Base-by-base conservation (phyloP, 2,329 filamentous ascomycete genomes). In the Penicillium polonicum region DNA sequence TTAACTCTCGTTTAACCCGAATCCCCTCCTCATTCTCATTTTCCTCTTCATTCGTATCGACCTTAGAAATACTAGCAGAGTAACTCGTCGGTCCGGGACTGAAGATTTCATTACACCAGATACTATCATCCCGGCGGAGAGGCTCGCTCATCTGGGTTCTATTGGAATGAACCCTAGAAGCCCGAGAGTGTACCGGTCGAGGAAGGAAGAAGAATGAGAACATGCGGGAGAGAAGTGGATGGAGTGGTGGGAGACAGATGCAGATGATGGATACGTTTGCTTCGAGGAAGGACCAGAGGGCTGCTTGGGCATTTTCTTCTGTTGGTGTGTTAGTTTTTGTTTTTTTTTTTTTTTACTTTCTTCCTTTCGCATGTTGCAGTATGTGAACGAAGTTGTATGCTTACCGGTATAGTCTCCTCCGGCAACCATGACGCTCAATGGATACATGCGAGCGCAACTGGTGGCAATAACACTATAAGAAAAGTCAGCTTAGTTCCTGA, bases 211-310 rank as follows among this genome's bases (percentile, higher is more conserved):
- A 62, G 12, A 56, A 64, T 3, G 71, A 68, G 51, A 67, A 70
- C 41, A 68, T 33, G 8, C 62, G 61, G 1, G 65, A 61, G 9
- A 72, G 23, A 7, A 73, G 58, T 0, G 70, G 71, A 10, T 68
- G 62, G 0, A 73, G 57, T 0, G 65, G 59, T 3, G 69, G 65
- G 0, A 73, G 65, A 31, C 69, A 70, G 31, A 70, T 63, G 60
- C 71, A 73, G 46, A 72, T 66, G 10, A 73, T 69, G 52, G 71
- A 71, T 33, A 71, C 55, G 48, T 69, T 70, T 38, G 59, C 50
- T 62, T 72, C 71, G 17, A 72, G 60, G 33, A 62, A 66, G 23
- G 71, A 72, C 71, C 70, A 73, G 45, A 64, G 52, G 45, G 68
- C 68, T n/a, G 66, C 63, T 13, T 57, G 19, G 54, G 59, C 60